Evolutionary conservation across 2,329 filamentous ascomycete genomes (phyloP).

Genomic region (Monosporascus sp.): DNA sequence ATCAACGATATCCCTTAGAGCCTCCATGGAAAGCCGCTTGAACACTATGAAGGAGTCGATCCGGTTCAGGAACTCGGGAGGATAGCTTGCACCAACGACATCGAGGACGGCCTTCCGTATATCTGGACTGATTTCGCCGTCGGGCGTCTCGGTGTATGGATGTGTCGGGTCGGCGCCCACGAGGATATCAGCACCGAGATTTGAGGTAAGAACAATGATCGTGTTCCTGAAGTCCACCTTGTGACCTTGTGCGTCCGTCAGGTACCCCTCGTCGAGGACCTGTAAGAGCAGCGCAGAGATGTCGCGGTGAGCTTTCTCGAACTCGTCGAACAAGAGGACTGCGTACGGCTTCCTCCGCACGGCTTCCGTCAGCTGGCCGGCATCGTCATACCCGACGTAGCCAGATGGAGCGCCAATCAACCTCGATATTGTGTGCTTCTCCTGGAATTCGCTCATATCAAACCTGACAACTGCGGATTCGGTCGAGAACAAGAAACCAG

Average conservation of each 20-base stretch:
- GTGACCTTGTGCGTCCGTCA: constrained; percentile 92
- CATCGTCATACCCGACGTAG: constrained; percentile 95
- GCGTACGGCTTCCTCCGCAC: constrained; percentile 94
- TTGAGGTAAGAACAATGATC: constrained; percentile 92
- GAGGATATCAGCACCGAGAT: constrained; percentile 87
- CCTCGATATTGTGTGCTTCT: constrained; percentile 91
- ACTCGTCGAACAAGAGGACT: constrained; percentile 92
- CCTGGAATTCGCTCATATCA: constrained; percentile 97
- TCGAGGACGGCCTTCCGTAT: constrained; percentile 83
- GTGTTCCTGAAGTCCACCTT: constrained; percentile 97
- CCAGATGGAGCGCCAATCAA: constrained; percentile 91
- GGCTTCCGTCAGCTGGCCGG: constrained; percentile 91
- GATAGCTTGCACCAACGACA: constrained; percentile 68
- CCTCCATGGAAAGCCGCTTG: constrained; percentile 72
- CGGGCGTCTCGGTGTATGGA: constrained; percentile 56
- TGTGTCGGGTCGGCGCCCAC: constrained; percentile 67
- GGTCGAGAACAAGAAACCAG: constrained; percentile 87
- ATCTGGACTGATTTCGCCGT: constrained; percentile 66
- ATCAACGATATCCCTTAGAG: constrained; percentile 87
- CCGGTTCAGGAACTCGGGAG: constrained; percentile 93
- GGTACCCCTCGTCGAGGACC: constrained; percentile 91
- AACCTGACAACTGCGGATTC: constrained; percentile 88
- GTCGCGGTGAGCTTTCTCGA: constrained; percentile 94
- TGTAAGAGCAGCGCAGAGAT: constrained; percentile 89
- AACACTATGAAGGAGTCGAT: constrained; percentile 98